Conservation (phyloP, 139 green algal species). For the Chlorella sp. region DNA sequence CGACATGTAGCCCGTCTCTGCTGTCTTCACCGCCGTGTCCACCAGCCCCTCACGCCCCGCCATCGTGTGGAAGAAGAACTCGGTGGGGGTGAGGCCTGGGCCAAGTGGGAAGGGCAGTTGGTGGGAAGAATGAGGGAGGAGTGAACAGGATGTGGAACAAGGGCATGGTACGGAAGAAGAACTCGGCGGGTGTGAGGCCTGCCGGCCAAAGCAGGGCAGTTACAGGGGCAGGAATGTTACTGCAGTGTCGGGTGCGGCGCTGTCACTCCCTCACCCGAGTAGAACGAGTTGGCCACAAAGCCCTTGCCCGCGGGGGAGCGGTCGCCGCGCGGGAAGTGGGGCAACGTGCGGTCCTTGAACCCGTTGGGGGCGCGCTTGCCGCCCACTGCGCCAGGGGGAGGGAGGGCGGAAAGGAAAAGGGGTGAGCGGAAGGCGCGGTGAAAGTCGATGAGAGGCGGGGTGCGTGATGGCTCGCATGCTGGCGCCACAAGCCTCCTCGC, state of each 20-base stretch:
- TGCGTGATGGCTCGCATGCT: too few relatives aligned
- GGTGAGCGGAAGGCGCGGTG: background rate
- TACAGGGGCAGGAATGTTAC: too few relatives aligned
- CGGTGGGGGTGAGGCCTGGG: slow-evolving; percentile 89
- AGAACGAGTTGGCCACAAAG: slow-evolving; percentile 98
- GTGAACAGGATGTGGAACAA: background rate
- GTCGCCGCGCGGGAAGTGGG: slow-evolving; percentile 87
- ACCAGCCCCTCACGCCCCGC: slow-evolving; percentile 94
- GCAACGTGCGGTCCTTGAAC: slow-evolving; percentile 90
- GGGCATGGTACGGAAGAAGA: too few relatives aligned
- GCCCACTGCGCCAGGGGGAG: slow-evolving; percentile 60
- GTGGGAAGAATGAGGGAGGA: background rate
- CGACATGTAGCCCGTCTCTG: slow-evolving; percentile 99
- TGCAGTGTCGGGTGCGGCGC: too few relatives aligned
- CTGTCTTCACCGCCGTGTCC: slow-evolving; percentile 99
- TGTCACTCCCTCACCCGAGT: slow-evolving; percentile 48
- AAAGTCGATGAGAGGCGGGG: too few relatives aligned
- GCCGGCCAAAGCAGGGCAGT: too few relatives aligned
- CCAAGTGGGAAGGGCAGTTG: background rate
- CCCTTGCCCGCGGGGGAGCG: slow-evolving; percentile 82
- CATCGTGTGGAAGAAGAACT: slow-evolving; percentile 99
- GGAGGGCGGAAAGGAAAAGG: background rate
- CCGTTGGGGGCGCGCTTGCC: slow-evolving; percentile 93
- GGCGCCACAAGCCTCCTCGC: too few relatives aligned
- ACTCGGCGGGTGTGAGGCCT: too few relatives aligned